These are phyloP conservation scores for Colletotrichum sp. DNA, from an alignment of 2,329 filamentous ascomycete species.

Conservation along the genomic window DNA sequence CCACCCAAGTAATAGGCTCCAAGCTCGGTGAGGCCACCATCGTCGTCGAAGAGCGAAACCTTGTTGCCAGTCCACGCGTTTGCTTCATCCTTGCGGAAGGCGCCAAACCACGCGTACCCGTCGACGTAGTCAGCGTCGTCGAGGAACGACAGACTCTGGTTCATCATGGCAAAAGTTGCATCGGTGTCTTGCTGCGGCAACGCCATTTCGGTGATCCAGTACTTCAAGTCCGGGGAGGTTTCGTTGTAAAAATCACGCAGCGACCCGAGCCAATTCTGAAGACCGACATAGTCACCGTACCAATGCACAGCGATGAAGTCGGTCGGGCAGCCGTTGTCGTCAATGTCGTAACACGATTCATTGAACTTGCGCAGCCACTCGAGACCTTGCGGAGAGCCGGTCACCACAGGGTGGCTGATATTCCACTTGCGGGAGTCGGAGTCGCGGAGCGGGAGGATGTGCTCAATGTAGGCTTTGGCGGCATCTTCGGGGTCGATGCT, in stretches of 20 bases:
- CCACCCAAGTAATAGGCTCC: slow-evolving; percentile 44
- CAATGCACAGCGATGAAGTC: slow-evolving; percentile 47
- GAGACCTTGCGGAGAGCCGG: slow-evolving; percentile 40
- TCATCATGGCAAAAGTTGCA: slow-evolving; percentile 43
- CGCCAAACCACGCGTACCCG: slow-evolving; percentile 47
- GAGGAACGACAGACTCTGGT: slow-evolving; percentile 38
- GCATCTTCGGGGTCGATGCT: slow-evolving; percentile 42
- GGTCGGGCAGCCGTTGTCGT: slow-evolving; percentile 39
- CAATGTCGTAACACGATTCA: slow-evolving; percentile 42
- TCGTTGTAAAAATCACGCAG: slow-evolving; percentile 40
- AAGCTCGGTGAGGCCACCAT: slow-evolving; percentile 42
- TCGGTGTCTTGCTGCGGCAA: slow-evolving; percentile 37
- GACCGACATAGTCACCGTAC: slow-evolving; percentile 42
- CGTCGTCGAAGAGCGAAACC: slow-evolving; percentile 38
- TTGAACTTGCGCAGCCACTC: slow-evolving; percentile 45
- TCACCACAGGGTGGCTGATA: slow-evolving; percentile 46
- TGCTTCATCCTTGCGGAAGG: slow-evolving; percentile 39
- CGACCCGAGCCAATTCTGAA: slow-evolving; percentile 38
- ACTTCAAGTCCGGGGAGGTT: slow-evolving; percentile 23
- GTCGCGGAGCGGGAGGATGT: slow-evolving; percentile 36
- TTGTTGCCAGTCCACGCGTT: slow-evolving; percentile 44
- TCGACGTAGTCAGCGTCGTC: slow-evolving; percentile 37
- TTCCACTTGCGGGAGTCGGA: slow-evolving; percentile 33
- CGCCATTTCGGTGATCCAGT: slow-evolving; percentile 47
- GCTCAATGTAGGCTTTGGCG: slow-evolving; percentile 38